A percentile compares a stretch with the other conserved stretches of the same genome.
These are phyloP conservation scores for Quercus lobata DNA, from an alignment of 331 rosid species.

Conservation along the genomic window DNA sequence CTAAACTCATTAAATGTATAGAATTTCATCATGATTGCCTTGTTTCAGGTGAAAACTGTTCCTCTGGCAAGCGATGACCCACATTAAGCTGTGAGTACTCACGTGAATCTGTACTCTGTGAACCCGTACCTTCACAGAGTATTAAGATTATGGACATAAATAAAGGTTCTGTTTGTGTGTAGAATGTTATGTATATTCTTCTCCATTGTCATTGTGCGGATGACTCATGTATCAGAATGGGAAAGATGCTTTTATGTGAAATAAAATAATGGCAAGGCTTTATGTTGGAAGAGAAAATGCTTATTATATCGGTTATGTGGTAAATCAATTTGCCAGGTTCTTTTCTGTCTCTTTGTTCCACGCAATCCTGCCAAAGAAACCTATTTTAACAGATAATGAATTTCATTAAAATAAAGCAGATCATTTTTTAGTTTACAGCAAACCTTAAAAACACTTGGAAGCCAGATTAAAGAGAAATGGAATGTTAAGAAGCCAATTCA, in stretches of 20 bases:
- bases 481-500: too few species aligned
- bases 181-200: background rate
- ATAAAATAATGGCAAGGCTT: background rate
- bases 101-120: background rate
- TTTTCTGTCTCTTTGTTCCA: background rate
- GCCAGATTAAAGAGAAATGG: too few species aligned
- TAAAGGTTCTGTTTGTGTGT: constrained; percentile 28
- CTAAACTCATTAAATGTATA: background rate
- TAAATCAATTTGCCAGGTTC: background rate
- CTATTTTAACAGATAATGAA: background rate
- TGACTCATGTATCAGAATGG: background rate
- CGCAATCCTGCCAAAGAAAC: background rate
- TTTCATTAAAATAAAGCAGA: too few species aligned
- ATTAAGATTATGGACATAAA: constrained; percentile 19
- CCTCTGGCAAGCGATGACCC: constrained; percentile 50
- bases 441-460: background rate
- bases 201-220: background rate
- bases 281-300: background rate
- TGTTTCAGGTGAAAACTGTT: constrained; percentile 66
- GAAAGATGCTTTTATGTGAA: background rate
- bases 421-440: background rate
- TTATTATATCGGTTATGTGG: background rate
- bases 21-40: background rate
- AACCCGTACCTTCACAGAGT: constrained; percentile 12
- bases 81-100: constrained; percentile 3